Evolutionary conservation across 305 asterid species (phyloP).

Genomic region (Fraxinus ornus): DNA sequence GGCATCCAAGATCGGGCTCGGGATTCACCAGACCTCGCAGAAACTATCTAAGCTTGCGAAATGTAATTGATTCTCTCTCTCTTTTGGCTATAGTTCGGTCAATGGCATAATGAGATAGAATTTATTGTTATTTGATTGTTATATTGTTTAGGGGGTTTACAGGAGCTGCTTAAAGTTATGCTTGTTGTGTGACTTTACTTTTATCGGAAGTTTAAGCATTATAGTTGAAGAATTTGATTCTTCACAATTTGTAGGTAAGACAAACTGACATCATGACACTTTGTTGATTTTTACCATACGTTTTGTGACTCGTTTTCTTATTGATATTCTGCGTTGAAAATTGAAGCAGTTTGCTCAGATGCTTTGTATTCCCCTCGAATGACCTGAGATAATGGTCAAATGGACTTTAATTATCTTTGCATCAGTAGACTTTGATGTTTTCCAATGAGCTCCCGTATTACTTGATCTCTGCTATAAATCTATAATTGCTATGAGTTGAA

Average conservation of each 20-base stretch:
- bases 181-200: background rate
- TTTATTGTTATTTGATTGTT: background rate
- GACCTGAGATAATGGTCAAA: background rate
- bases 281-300: background rate
- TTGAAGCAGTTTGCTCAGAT: background rate
- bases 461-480: background rate
- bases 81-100: background rate
- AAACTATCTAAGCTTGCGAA: slow-evolving; percentile 87
- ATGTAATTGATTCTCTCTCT: slow-evolving; percentile 41
- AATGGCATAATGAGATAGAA: background rate
- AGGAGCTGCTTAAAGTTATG: background rate
- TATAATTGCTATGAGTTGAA: background rate
- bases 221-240: background rate
- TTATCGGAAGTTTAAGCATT: background rate
- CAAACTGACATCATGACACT: background rate
- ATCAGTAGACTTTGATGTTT: background rate
- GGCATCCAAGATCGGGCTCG: slow-evolving; percentile 82
- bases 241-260: background rate
- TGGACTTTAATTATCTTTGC: background rate
- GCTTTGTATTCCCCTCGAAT: background rate
- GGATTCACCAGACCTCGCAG: slow-evolving; percentile 91
- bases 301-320: background rate
- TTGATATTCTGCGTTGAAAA: background rate
- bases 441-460: background rate
- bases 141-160: background rate